Base-by-base conservation (phyloP, 768 basidiomycete species). In the Lentinula boryana region DNA sequence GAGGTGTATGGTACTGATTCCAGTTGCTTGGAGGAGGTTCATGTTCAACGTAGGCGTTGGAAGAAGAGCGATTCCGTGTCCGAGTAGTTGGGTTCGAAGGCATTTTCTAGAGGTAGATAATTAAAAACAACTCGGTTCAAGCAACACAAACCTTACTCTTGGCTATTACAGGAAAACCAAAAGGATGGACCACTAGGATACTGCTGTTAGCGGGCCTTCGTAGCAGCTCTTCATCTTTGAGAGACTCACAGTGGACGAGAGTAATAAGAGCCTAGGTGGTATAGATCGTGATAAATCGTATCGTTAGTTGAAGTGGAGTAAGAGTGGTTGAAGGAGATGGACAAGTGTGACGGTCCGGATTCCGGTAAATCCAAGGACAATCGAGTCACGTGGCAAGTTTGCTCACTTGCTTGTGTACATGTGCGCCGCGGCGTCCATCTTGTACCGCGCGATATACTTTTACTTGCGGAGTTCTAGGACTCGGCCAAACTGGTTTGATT, bases 41-140 rank as follows among this genome's bases (percentile, higher is more conserved):
- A 44, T 8, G 21, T 35, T 57, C 16, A 31, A 27, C 32, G 23
- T 16, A 32, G 15, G 56, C 40, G 5, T 21, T 40, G 31, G 56
- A 57, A 16, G 56, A 57, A 27, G 56, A 57, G n/a, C 56, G 56
- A 57, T 44, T 57, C 40, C 56, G 40, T 15, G 56, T 44, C 52
- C 40, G 51, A 12, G 15, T 21, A 18, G 6, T 12, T 52, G 51
- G 5, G 13, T 32, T 52, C 15, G 5, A 1, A 10, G 51, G 51
- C 51, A 52, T 52, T 52, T 52, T 18, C 21, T 48, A 6, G 6
- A n/a, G 5, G 6, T 7, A 43, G 16, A 16, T 27, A 27, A 43
- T 16, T 43, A 16, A 43, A 43, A 38, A 38, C 6, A 43, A 16
- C 15, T 7, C 41, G 3, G 41, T n/a, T 43, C 36, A 38, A 13